Evolutionary conservation across 495 filamentous ascomycete genomes (phyloP).

Genomic region (Aspergillus funiculosus): DNA sequence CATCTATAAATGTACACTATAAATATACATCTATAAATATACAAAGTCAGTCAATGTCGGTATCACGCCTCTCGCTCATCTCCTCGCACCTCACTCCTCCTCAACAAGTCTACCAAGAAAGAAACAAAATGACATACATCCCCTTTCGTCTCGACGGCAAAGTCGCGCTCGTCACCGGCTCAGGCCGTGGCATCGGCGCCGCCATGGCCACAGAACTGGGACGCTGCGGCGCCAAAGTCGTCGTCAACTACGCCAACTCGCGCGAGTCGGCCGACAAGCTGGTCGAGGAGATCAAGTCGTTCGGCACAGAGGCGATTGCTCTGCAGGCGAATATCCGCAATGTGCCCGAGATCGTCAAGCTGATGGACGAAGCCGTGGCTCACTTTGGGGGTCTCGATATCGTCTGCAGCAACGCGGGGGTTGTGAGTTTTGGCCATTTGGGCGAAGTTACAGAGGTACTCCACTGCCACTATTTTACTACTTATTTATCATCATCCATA

Average conservation of each 20-base stretch:
- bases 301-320: conserved; percentile 39
- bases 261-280: conserved; percentile 36
- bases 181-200: conserved; percentile 20
- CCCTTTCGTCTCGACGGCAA: conserved; percentile 10
- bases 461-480: no score
- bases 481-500: background rate
- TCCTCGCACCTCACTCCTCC: background rate
- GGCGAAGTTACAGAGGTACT: conserved; percentile 61
- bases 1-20: background rate
- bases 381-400: conserved; percentile 69
- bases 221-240: conserved; percentile 32
- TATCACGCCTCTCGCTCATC: background rate
- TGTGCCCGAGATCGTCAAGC: conserved; percentile 28
- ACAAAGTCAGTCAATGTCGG: background rate
- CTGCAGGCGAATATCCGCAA: conserved; percentile 45
- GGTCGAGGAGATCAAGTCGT: conserved; percentile 38
- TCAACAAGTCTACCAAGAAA: background rate
- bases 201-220: conserved; percentile 31
- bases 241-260: conserved; percentile 39
- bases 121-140: background rate
- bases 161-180: conserved; percentile 8
- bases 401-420: conserved; percentile 58
- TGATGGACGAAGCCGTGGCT: conserved; percentile 52
- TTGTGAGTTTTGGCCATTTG: conserved; percentile 41
- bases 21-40: background rate